phyloP scores from a whole-genome alignment of 2,329 filamentous ascomycete genomes.

The Blastomyces gilchristii region DNA sequence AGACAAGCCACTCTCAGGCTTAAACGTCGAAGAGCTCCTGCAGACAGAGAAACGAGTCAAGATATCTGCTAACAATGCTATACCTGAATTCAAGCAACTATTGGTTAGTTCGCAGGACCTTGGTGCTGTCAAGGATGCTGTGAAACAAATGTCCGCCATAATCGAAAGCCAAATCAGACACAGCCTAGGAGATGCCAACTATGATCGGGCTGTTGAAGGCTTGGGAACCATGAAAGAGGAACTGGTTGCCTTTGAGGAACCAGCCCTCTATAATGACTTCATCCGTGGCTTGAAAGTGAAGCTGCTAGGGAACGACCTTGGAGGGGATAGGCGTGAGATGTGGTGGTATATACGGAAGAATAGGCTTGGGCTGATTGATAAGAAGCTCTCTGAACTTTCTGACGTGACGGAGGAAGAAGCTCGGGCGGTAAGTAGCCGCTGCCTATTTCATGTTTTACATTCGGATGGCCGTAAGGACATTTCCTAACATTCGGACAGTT shows the following conservation, averaged over 20 bases:
- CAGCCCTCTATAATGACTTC: conserved; percentile 65
- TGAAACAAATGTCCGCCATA: conserved; percentile 63
- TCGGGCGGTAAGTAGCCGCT: conserved; percentile 36
- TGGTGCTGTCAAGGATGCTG: conserved; percentile 54
- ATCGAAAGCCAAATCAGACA: conserved; percentile 58
- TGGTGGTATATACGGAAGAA: conserved; percentile 64
- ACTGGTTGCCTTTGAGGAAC: conserved; percentile 64
- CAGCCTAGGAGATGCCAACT: conserved; percentile 65
- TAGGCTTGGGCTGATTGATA: conserved; percentile 63
- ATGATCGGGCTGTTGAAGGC: conserved; percentile 64
- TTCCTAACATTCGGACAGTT: conserved; percentile 17
- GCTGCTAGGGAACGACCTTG: conserved; percentile 57
- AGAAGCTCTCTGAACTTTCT: conserved; percentile 51
- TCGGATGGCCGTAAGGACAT: not conserved
- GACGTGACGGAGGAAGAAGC: conserved; percentile 61
- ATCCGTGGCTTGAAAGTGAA: conserved; percentile 60
- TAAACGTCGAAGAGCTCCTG: conserved; percentile 78
- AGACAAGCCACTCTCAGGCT: conserved; percentile 75
- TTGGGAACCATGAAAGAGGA: conserved; percentile 69
- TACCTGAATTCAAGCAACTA: conserved; percentile 82
- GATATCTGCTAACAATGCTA: conserved; percentile 61
- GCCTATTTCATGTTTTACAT: not conserved
- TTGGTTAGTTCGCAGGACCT: conserved; percentile 53
- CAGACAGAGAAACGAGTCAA: conserved; percentile 43
- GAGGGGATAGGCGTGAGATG: conserved; percentile 69